Conservation (phyloP, 257 asterid species). For the Solanum appendiculatum region DNA sequence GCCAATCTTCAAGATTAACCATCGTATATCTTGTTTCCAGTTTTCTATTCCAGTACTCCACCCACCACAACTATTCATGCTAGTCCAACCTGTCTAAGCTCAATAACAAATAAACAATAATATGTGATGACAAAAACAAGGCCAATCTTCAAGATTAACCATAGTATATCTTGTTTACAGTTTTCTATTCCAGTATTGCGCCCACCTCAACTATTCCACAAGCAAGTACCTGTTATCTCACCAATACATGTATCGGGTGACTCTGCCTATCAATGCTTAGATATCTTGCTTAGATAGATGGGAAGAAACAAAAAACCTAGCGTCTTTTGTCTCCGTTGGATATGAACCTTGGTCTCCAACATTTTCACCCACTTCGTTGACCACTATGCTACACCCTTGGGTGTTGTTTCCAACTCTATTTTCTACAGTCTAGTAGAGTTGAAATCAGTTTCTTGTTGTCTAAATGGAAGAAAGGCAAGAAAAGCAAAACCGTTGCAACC, state of each 20-base stretch:
- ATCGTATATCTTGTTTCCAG: not conserved
- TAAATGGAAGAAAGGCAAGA: not conserved
- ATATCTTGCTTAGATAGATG: not conserved
- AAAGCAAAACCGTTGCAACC: not conserved
- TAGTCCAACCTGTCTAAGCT: not conserved
- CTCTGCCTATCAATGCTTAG: not conserved
- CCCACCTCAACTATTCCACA: not conserved
- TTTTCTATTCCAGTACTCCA: not conserved
- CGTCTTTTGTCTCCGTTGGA: not conserved
- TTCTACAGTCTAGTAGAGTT: not conserved
- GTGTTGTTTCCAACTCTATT: not conserved
- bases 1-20: not conserved
- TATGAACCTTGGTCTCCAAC: not conserved
- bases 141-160: not conserved
- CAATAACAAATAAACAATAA: not conserved
- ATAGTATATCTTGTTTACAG: not conserved
- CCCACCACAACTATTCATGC: not conserved
- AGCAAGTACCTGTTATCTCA: not conserved
- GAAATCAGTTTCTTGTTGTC: not conserved
- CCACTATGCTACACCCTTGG: not conserved
- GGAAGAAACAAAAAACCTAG: not conserved
- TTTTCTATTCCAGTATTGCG: not conserved
- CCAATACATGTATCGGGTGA: not conserved
- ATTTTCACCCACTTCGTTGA: not conserved
- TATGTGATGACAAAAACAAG: not conserved